Evolutionary conservation across 1,284 basidiomycete genomes (phyloP).

Genomic region (Earliella scabrosa): DNA sequence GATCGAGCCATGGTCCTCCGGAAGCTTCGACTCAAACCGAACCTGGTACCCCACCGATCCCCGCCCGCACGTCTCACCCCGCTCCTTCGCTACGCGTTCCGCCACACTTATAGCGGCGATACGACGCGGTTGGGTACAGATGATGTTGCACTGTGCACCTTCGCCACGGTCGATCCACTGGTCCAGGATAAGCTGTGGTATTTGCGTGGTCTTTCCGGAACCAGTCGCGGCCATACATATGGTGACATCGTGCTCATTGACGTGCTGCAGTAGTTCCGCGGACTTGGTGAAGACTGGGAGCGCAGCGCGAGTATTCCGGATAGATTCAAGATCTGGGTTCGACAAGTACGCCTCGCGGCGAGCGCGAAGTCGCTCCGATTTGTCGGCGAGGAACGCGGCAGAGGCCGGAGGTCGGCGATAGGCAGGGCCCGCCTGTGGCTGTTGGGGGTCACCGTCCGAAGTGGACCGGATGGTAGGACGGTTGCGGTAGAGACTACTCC

Average conservation of each 20-base stretch:
- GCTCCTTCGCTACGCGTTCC: conserved; percentile 89
- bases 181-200: conserved; percentile 93
- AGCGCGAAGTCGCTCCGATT: conserved; percentile 63
- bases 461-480: conserved; percentile 40
- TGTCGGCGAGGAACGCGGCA: conserved; percentile 43
- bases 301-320: conserved; percentile 69
- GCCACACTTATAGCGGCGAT: conserved; percentile 95
- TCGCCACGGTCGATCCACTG: conserved; percentile 79
- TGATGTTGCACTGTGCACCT: conserved; percentile 88
- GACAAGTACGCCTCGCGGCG: conserved; percentile 66
- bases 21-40: conserved; percentile 85
- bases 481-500: conserved; percentile 54
- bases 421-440: conserved; percentile 10
- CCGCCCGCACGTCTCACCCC: conserved; percentile 77
- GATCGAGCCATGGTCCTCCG: conserved; percentile 84
- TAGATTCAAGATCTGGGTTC: conserved; percentile 65
- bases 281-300: conserved; percentile 80
- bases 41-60: conserved; percentile 90
- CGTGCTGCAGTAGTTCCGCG: conserved; percentile 69
- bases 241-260: conserved; percentile 84
- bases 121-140: conserved; percentile 94
- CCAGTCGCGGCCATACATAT: conserved; percentile 96
- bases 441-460: conserved; percentile 20
- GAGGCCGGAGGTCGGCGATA: conserved; percentile 34
- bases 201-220: conserved; percentile 95